These are phyloP conservation scores for Neopestalotiopsis sp. DNA, from an alignment of 2,329 filamentous ascomycete species.

Conservation along the genomic window DNA sequence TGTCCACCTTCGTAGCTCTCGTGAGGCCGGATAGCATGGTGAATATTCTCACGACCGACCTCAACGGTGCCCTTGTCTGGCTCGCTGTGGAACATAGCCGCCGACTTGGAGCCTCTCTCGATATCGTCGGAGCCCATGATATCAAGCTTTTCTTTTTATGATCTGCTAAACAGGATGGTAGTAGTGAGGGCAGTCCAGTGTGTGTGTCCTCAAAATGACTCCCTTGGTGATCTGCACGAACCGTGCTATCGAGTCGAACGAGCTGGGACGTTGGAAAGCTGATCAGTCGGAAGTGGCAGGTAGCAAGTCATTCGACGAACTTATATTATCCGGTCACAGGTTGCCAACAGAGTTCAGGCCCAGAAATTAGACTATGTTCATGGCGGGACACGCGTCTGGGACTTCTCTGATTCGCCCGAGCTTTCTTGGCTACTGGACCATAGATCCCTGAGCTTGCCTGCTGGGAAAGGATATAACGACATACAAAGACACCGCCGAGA, in stretches of 20 bases:
- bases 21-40: slow-evolving; percentile 35
- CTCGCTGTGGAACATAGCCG: not conserved
- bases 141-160: not conserved
- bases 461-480: not conserved
- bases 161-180: not conserved
- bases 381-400: slow-evolving; percentile 10
- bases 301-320: slow-evolving; percentile 4
- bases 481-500: not conserved
- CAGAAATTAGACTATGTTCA: not conserved
- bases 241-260: not conserved
- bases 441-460: not conserved
- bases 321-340: slow-evolving; percentile 5
- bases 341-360: not conserved
- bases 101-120: slow-evolving; percentile 14
- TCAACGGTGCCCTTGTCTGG: slow-evolving; percentile 24
- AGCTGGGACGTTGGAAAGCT: slow-evolving; percentile 8
- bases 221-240: not conserved
- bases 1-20: slow-evolving; percentile 46
- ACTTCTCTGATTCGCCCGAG: not conserved
- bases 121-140: slow-evolving; percentile 22
- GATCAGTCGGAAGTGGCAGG: slow-evolving; percentile 11
- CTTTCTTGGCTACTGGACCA: not conserved
- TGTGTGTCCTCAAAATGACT: not conserved
- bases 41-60: slow-evolving; percentile 45
- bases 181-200: not conserved